Base-by-base conservation (phyloP, 345 rosid species). In the Corchorus olitorius region DNA sequence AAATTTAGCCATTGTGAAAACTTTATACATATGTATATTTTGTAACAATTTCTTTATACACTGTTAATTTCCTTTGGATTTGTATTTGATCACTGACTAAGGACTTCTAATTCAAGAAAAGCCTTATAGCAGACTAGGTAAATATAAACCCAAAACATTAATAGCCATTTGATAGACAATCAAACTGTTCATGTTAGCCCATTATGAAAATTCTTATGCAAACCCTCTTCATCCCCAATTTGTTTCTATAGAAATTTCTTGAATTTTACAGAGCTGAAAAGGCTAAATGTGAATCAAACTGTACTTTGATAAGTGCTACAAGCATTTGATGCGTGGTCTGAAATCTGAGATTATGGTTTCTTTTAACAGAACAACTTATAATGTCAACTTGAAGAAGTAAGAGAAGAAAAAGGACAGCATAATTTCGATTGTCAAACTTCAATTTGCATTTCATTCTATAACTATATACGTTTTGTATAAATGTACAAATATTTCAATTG, bases 371-470 rank as follows among this genome's bases (percentile, higher is more conserved):
- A 27, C 27, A 64, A n/a, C n/a, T n/a, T n/a, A n/a, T n/a, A n/a
- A n/a, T n/a, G n/a, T n/a, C n/a, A n/a, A n/a, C n/a, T n/a, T n/a
- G n/a, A n/a, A n/a, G n/a, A n/a, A n/a, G n/a, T n/a, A n/a, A n/a
- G n/a, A n/a, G n/a, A n/a, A n/a, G n/a, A n/a, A n/a, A n/a, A 6
- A 8, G 11, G 3, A 59, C 58, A 17, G 4, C 8, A 41, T 20
- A 68, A 74, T 55, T 22, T 65, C 34, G 35, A 8, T 11, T 0
- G 45, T 1, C 52, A 56, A 54, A 6, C 6, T 63, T 73, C 46
- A 74, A 19, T 74, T 5, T 65, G 35, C 69, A 52, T 75, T 75
- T 76, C 50, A 73, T 74, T 35, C 15, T 17, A 52, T 19, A 52
- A 37, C 46, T 46, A 55, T 53, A 68, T 27, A 27, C 27, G 9